phyloP scores from a whole-genome alignment of 75 land plant species.

The Sequoiadendron giganteum region DNA sequence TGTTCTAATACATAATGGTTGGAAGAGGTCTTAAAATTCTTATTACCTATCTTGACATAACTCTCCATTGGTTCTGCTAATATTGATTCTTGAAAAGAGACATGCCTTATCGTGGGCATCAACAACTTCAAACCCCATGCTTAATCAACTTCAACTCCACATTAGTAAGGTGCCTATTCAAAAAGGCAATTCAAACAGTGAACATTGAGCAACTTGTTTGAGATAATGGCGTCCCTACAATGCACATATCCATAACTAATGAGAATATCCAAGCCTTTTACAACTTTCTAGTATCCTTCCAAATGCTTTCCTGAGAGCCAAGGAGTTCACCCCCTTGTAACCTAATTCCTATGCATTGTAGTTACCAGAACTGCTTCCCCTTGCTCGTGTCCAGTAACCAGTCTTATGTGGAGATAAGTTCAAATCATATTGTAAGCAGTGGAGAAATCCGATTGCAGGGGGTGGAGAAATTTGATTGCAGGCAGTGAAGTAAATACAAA shows the following conservation, averaged over 20 bases:
- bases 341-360: too few species aligned
- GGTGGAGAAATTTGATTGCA: too few species aligned
- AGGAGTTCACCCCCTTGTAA: slow-evolving; percentile 95
- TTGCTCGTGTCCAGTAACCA: too few species aligned
- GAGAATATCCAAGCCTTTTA: neutral
- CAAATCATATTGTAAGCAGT: too few species aligned
- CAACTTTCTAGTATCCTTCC: neutral
- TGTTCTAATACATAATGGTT: neutral
- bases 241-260: neutral
- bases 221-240: neutral
- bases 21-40: neutral
- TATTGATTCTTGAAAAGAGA: slow-evolving; percentile 89
- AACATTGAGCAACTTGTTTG: neutral
- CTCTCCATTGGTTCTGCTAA: slow-evolving; percentile 97
- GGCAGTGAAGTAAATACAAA: too few species aligned
- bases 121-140: slow-evolving; percentile 94
- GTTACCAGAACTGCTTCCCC: too few species aligned
- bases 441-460: too few species aligned
- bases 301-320: slow-evolving; percentile 81
- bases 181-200: neutral
- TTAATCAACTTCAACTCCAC: slow-evolving; percentile 94
- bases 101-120: slow-evolving; percentile 99
- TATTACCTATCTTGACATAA: slow-evolving; percentile 98
- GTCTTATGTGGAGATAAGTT: too few species aligned
- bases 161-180: slow-evolving; percentile 87